Evolutionary conservation across 257 asterid genomes (phyloP).

Genomic region (Scutellaria galericulata): DNA sequence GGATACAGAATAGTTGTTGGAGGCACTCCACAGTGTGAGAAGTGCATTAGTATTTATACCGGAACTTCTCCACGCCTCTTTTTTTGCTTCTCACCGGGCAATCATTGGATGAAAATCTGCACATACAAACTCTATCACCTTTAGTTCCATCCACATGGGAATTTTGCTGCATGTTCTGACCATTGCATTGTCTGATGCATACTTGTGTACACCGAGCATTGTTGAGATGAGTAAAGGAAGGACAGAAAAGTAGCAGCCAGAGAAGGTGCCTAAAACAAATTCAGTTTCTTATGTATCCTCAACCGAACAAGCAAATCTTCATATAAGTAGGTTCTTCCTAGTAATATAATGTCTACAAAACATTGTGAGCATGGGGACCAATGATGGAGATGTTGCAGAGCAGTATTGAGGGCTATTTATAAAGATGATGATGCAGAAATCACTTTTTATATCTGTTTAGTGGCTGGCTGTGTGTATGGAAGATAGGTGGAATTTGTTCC

Average conservation of each 20-base stretch:
- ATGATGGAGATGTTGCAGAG: neutral
- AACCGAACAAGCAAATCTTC: no score
- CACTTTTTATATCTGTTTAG: no score
- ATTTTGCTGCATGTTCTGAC: neutral
- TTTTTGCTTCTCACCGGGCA: neutral
- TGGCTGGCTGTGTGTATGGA: no score
- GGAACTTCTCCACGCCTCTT: neutral
- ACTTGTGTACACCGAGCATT: conserved; percentile 20
- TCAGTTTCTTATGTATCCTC: no score
- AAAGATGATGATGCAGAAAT: no score
- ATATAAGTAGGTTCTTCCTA: neutral
- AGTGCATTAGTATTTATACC: conserved; percentile 1
- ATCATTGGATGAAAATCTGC: conserved; percentile 7
- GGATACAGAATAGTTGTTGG: conserved; percentile 21
- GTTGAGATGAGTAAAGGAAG: neutral
- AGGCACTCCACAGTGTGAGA: conserved; percentile 13
- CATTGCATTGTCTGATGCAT: neutral
- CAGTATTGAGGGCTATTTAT: conserved; percentile 2
- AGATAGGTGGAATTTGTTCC: conserved; percentile 7
- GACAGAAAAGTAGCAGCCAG: neutral
- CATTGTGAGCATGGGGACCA: neutral
- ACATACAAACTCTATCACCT: neutral
- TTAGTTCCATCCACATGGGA: neutral
- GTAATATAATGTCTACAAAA: neutral
- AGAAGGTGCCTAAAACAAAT: neutral